Base-by-base conservation (phyloP, 495 filamentous ascomycete species). In the Penicillium riverlandense region DNA sequence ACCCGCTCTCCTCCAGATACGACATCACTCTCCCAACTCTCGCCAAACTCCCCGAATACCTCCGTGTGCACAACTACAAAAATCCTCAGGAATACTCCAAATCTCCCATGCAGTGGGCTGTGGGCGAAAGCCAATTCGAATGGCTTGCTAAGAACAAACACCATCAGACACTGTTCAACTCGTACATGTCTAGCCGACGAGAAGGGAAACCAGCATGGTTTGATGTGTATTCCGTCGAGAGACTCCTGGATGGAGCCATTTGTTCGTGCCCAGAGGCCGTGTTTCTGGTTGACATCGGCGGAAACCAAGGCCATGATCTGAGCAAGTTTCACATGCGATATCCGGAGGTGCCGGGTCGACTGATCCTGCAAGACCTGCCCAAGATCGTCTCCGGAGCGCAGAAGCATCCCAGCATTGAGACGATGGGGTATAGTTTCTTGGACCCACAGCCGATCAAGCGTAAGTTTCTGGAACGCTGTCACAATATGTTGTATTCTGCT, bases 231-330 rank as follows among this genome's bases (percentile, higher is more conserved):
- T 69, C 72, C 9, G 50, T 74, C 0, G 40, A 56, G 31, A 54
- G 67, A 13, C 53, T 61, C 1, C 54, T 74, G 0, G 28, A 56
- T 6, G 37, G 54, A 1, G 60, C 63, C 6, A 34, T 44, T 4
- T 14, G 28, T 7, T 11, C 12, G 10, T 22, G 38, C 11, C 7
- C 30, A 8, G 39, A 56, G 10, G 35, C 42, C 0, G 43, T 55
- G 6, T 47, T 65, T 6, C 46, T 70, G 1, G 71, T 79, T 6
- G 77, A 80, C 55, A 54, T 76, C 2, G 75, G 64, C 29, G 76
- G 74, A 3, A 61, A 59, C n/a, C 37, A 54, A 4, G 74, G 75
- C 1, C 66, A 75, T 36, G 69, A 78, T 38, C 50, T 75, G 0
- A 35, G 47, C 4, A 49, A 47, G 10, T 66, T 76, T 28, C 15